Evolutionary conservation across 2,329 filamentous ascomycete genomes (phyloP), one percentile per base, ranked within the genome.

Genomic region (Septoria petroselini): DNA sequence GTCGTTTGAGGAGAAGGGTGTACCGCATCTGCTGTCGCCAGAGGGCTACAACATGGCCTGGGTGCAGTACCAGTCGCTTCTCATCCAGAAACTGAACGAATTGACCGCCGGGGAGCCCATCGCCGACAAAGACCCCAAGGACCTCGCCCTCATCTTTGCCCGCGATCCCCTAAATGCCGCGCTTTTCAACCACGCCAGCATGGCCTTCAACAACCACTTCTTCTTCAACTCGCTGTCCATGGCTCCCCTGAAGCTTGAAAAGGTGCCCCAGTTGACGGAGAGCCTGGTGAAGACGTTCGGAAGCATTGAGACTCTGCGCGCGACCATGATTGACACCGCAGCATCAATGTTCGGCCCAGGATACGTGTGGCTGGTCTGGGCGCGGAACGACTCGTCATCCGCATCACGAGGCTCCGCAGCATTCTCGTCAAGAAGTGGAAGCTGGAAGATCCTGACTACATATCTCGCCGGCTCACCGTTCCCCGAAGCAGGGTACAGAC

Each of bases 121-220:
- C 64, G 84, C 84, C 58, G 72, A 81, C 67, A 73, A 78, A 59
- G 73, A 78, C 42, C 70, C 82, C 54, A 83, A 86, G 70, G 75
- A 82, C 39, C 83, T 95, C 65, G 72, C 87, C 65, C 76, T 91
- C 64, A 76, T 82, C 64, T 85, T 85, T 52, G 87, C 91, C 53
- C 88, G 90, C 70, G 81, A 93, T 64, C 85, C 91, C 37, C 77
- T 78, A 60, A 77, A 80, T 56, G 93, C 93, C 34, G 78, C 84
- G 61, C 76, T 85, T 68, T 98, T 98, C 83, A 98, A 97, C 80
- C 82, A 94, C 70, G 93, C 93, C 70, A 95, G 88, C 62, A 95
- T 95, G 87, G 88, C 89, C 48, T 86, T 88, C 78, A 97, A 97
- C 81, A 96, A 83, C 70, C 79, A 83, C 68, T 85, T 89, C 76